Conservation (phyloP, 2,329 filamentous ascomycete species). For the Diaporthe ilicicola region DNA sequence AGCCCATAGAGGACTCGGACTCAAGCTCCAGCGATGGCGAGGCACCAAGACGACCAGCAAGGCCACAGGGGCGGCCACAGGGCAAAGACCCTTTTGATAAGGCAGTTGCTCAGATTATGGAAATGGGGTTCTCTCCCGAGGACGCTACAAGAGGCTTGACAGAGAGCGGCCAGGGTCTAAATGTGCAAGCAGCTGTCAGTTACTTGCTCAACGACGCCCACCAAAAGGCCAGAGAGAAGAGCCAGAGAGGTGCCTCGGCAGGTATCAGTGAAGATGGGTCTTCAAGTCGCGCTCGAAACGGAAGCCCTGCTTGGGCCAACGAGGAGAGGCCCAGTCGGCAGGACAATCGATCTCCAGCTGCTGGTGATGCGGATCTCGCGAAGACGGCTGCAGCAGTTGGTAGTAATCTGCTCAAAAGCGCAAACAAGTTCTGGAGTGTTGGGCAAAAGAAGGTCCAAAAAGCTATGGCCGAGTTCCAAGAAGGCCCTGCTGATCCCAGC, state of each 20-base stretch:
- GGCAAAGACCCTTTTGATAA: constrained; percentile 74
- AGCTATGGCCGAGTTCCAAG: constrained; percentile 86
- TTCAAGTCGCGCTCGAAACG: constrained; percentile 47
- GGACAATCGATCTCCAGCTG: constrained; percentile 64
- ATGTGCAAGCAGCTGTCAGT: constrained; percentile 87
- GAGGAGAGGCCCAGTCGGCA: constrained; percentile 60
- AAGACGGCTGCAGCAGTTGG: constrained; percentile 86
- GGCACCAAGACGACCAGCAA: constrained; percentile 16
- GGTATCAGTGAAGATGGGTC: constrained; percentile 46
- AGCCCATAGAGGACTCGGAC: constrained; percentile 61
- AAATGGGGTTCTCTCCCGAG: constrained; percentile 92
- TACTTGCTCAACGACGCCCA: constrained; percentile 94
- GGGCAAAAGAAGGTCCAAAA: constrained; percentile 93
- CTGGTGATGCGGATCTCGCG: constrained; percentile 75
- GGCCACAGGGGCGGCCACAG: constrained; percentile 41
- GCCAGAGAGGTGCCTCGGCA: constrained; percentile 47
- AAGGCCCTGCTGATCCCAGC: constrained; percentile 74
- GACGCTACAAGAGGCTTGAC: constrained; percentile 83
- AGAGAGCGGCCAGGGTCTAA: constrained; percentile 79
- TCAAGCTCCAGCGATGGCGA: constrained; percentile 57
- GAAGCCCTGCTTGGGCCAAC: constrained; percentile 69
- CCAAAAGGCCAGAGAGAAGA: constrained; percentile 79
- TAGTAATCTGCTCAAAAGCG: constrained; percentile 87
- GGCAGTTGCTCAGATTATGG: constrained; percentile 86
- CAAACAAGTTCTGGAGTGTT: constrained; percentile 94